Conservation (phyloP, 768 basidiomycete genomes). For the Trametes coccinea region DNA sequence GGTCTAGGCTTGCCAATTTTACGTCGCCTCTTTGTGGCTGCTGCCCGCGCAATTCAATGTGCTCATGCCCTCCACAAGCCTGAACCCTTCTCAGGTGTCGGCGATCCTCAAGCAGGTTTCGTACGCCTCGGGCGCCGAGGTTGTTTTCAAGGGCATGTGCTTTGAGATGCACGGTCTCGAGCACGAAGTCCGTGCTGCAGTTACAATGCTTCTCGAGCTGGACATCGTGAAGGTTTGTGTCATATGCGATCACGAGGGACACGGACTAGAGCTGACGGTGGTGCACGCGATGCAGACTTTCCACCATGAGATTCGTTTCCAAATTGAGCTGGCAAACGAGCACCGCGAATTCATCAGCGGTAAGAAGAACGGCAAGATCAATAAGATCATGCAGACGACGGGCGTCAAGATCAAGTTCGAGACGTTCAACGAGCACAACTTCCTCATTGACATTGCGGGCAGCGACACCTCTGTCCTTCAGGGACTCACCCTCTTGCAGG, state of each 20-base stretch:
- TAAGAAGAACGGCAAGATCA: constrained; percentile 99
- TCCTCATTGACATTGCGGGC: constrained; percentile 89
- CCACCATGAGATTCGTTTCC: constrained; percentile 97
- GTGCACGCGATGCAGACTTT: constrained; percentile 56
- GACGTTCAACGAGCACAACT: constrained; percentile 95
- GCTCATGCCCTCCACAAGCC: constrained; percentile 75
- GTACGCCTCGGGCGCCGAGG: constrained; percentile 84
- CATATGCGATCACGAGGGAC: background rate
- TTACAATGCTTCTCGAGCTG: constrained; percentile 84
- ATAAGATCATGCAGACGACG: constrained; percentile 98
- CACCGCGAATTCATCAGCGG: constrained; percentile 98
- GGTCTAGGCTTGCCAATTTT: constrained; percentile 86
- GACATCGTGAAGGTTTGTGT: constrained; percentile 82
- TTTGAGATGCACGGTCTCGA: constrained; percentile 97
- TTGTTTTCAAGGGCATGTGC: constrained; percentile 96
- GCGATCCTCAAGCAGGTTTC: constrained; percentile 86
- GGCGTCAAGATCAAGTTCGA: constrained; percentile 99
- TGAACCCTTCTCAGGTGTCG: constrained; percentile 82
- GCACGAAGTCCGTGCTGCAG: constrained; percentile 83
- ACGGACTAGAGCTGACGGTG: too few species aligned
- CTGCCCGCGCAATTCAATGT: constrained; percentile 93
- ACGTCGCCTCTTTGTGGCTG: constrained; percentile 97
- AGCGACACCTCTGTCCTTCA: constrained; percentile 83
- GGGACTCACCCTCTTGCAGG: constrained; percentile 87
- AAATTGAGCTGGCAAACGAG: constrained; percentile 96